Conservation (phyloP, 192 early-diverging fungal genomes). For the Podila clonocystis region DNA sequence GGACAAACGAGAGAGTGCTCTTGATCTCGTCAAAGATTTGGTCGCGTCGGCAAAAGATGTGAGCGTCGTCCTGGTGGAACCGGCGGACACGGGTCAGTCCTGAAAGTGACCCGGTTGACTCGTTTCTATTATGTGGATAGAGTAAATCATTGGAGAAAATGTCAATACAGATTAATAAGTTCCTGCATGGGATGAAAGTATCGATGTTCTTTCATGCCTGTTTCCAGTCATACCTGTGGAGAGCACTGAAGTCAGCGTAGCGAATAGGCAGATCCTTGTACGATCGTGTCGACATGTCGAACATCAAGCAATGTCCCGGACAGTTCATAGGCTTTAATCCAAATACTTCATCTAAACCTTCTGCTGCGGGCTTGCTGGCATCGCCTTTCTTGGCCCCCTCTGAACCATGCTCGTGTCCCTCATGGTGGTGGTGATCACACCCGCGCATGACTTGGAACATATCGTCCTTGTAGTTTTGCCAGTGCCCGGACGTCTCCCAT, state of each 20-base stretch:
- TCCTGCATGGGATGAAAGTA: neutral
- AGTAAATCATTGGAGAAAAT: neutral
- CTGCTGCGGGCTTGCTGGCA: neutral
- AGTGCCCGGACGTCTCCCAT: conserved; percentile 95
- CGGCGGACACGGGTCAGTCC: conserved; percentile 92
- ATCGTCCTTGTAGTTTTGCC: conserved; percentile 95
- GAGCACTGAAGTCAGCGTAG: conserved; percentile 91
- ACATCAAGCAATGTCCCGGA: conserved; percentile 94
- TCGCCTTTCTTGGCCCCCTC: neutral
- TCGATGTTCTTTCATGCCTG: too few relatives aligned
- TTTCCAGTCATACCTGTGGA: conserved; percentile 76
- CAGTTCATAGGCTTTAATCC: conserved; percentile 99
- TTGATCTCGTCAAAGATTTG: conserved; percentile 87
- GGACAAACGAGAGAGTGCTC: conserved; percentile 78
- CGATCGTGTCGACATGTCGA: conserved; percentile 80
- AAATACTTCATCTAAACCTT: conserved; percentile 65
- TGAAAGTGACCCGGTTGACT: conserved; percentile 87
- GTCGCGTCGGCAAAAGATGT: conserved; percentile 89
- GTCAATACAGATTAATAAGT: neutral
- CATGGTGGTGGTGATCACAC: conserved; percentile 24
- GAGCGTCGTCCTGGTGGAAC: conserved; percentile 98
- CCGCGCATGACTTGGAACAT: conserved; percentile 83
- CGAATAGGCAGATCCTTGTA: conserved; percentile 92
- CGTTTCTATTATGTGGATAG: conserved; percentile 69
- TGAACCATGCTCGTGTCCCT: conserved; percentile 13